Conservation (phyloP, 257 asterid species). For the Solanum bulbocastanum region DNA sequence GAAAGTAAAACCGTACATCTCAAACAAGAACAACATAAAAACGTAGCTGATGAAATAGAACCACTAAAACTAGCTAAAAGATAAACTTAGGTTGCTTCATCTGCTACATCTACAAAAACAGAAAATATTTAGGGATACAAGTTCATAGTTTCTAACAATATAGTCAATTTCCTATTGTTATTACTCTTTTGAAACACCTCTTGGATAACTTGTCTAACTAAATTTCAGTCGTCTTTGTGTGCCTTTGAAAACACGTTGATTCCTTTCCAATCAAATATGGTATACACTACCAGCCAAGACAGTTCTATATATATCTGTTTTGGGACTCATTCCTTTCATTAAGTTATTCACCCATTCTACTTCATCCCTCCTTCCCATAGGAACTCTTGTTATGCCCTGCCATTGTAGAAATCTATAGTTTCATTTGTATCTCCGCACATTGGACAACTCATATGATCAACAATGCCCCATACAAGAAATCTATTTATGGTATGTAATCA, state of each 20-base stretch:
- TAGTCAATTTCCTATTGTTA: neutral
- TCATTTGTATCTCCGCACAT: neutral
- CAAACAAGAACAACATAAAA: neutral
- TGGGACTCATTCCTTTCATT: neutral
- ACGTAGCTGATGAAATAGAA: neutral
- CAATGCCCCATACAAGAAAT: neutral
- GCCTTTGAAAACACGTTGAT: neutral
- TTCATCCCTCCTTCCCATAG: neutral
- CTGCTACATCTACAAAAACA: too few species aligned
- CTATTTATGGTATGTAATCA: neutral
- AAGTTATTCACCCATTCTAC: neutral
- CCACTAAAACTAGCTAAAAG: neutral
- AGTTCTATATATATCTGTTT: too few species aligned
- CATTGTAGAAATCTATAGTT: too few species aligned
- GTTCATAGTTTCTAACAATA: neutral
- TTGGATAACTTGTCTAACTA: neutral
- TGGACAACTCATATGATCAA: neutral
- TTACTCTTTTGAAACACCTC: neutral
- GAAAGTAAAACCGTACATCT: neutral
- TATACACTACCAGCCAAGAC: too few species aligned
- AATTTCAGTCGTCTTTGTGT: neutral
- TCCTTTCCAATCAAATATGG: neutral
- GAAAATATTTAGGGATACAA: too few species aligned
- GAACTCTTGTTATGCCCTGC: neutral
- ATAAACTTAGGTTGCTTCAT: too few species aligned